Evolutionary conservation across 495 filamentous ascomycete species (phyloP), one percentile per base, ranked within the genome.

Genomic region (Penicillium mononematosum): DNA sequence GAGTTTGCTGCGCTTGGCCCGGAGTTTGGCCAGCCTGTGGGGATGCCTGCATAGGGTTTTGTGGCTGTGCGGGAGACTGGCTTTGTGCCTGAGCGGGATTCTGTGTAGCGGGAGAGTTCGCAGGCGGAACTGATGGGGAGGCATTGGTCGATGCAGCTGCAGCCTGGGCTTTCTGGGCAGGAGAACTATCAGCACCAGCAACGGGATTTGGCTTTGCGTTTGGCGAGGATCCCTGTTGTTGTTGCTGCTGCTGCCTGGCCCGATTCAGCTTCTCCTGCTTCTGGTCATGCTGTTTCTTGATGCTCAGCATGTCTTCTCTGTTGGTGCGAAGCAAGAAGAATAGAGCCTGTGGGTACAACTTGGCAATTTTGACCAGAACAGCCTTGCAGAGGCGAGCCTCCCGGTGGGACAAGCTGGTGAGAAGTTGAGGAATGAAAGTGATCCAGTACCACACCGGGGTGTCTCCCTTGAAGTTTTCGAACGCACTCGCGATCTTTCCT

Each of bases 361-460:
- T 98, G 34, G 95, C 95, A 64, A 99, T 92, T 76, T 96, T 97
- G 22, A 88, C 80, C 20, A 99, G 78, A 34, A 99, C 87, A 45
- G 75, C 80, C 55, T 92, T 85, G 57, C 91, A 87, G 46, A 95
- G 84, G n/a, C 83, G 82, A 16, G 91, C 92, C 73, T 99, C 95
- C 55, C 90, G 90, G 60, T 96, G 87, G 10, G 87, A 89, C 56
- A 98, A 78, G 50, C 91, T 92, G 41, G 88, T 90, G 27, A 99
- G 80, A 42, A 99, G 83, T 68, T 99, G 95, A 22, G 95, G 95
- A 61, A 99, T 97, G 70, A 92, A 99, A 0, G 94, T 97, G 55
- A 97, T 97, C 95, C 95, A 99, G 72, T 97, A 98, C 95, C 95
- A 99, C 17, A 94, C 88, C 1, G 91, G 92, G 7, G 88, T 91